Evolutionary conservation across 2,329 filamentous ascomycete species (phyloP), one percentile per base, ranked within the genome.

Genomic region (Trichoderma breve): DNA sequence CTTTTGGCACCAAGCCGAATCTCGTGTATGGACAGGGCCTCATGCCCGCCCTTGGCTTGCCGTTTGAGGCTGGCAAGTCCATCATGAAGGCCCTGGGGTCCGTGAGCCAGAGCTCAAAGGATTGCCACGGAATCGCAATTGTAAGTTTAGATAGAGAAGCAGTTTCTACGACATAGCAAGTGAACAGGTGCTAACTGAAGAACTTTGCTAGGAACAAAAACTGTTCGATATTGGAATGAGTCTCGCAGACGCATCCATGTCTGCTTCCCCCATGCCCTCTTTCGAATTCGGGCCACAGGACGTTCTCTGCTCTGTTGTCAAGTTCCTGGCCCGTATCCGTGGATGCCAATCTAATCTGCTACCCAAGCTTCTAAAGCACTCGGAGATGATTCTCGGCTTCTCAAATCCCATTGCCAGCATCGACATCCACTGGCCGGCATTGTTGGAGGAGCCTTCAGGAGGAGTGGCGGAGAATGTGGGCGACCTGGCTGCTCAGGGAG

Each of bases 51-150:
- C 60, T 73, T 1, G 71, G 69, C 0, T 18, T 80, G 18, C 79
- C 79, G 0, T 75, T 80, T 68, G 79, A 80, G 28, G 79, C 79
- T 6, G 79, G 79, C 0, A 80, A 75, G 21, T 71, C 76, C 18
- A 76, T 80, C 18, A 76, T 80, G 76, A 72, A 73, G 0, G 76
- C 76, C 0, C 62, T 80, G 12, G 70, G 70, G 1, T 76, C 75
- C 7, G 78, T 79, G 3, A 76, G 76, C 0, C 74, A 74, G 3
- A 76, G 68, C 21, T 78, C 78, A 0, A 80, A 78, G 47, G 79
- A 80, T 7, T 80, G 79, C 1, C 78, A 80, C 14, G 79, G 79
- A 0, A 80, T 80, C 7, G 77, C 76, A 9, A 77, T 80, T 71
- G 79, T 80, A 62, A 73, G 77, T 60, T 4, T 3, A 43, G 6